A percentile compares a stretch with the other conserved stretches of the same genome.
These are phyloP conservation scores for Tylopilus subfusipes DNA, from an alignment of 768 basidiomycete species.

Conservation along the genomic window DNA sequence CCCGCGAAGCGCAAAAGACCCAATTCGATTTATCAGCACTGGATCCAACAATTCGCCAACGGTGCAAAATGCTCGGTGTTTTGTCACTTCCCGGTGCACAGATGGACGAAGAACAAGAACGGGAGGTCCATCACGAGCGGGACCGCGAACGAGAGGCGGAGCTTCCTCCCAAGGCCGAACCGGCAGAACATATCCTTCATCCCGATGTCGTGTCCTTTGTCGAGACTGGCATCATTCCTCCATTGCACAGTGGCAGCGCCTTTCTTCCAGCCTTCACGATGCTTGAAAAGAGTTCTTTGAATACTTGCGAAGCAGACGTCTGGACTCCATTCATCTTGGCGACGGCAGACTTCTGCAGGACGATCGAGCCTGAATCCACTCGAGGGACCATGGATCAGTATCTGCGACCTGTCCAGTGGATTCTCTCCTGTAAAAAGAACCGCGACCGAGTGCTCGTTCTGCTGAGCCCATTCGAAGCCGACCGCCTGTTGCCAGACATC, in stretches of 20 bases:
- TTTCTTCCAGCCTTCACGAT: not conserved
- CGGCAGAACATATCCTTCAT: not conserved
- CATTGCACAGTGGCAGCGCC: not conserved
- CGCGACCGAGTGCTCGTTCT: constrained; percentile 13
- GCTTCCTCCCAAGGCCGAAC: not conserved
- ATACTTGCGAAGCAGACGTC: constrained; percentile 5
- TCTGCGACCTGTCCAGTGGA: constrained; percentile 20
- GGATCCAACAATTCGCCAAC: too few species aligned
- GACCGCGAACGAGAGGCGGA: not conserved
- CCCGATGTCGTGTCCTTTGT: too few species aligned
- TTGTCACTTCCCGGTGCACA: not conserved
- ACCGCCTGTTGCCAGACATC: constrained; percentile 38
- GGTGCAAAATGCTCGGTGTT: not conserved
- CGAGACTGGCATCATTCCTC: not conserved
- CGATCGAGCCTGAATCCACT: not conserved
- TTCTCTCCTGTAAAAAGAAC: constrained; percentile 8
- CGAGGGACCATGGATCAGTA: not conserved
- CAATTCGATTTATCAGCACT: too few species aligned
- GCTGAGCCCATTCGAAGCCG: constrained; percentile 33
- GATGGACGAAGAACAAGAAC: not conserved
- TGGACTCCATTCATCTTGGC: too few species aligned
- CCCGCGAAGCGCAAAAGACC: not conserved
- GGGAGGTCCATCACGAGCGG: not conserved
- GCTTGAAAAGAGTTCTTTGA: not conserved
- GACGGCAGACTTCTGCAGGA: too few species aligned